A percentile compares a stretch with the other conserved stretches of the same genome.
Conservation (phyloP, 495 filamentous ascomycete species). For the Annulohypoxylon bovei region DNA sequence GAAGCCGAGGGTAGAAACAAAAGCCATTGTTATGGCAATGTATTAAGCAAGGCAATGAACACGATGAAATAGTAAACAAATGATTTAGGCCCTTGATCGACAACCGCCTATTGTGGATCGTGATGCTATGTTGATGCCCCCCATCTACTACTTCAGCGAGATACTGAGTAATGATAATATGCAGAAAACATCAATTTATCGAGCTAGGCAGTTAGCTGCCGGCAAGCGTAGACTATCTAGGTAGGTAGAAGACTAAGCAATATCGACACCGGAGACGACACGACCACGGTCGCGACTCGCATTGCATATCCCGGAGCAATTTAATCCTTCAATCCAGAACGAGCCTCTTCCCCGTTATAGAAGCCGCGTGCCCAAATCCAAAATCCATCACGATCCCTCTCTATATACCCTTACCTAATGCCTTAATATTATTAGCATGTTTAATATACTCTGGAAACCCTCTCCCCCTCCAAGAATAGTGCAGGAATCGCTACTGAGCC, state of each 20-base stretch:
- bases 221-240: conserved; percentile 15
- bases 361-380: conserved; percentile 9
- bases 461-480: conserved; percentile 33
- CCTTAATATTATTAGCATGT: conserved; percentile 7
- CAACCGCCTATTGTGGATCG: conserved; percentile 13
- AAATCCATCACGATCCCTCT: conserved; percentile 33
- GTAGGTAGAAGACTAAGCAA: conserved; percentile 16
- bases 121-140: conserved; percentile 14
- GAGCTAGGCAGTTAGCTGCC: conserved; percentile 22
- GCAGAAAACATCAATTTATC: conserved; percentile 2
- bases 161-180: not conserved
- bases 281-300: conserved; percentile 11
- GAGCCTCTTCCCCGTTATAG: conserved; percentile 12
- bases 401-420: not conserved
- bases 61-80: conserved; percentile 5
- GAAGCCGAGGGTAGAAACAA: not conserved
- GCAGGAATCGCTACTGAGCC: not conserved
- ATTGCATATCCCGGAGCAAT: conserved; percentile 28
- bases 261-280: conserved; percentile 6
- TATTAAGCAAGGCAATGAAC: conserved; percentile 7
- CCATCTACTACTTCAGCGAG: conserved; percentile 11
- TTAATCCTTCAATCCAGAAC: conserved; percentile 37
- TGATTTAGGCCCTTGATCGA: not conserved
- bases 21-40: not conserved
- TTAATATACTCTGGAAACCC: not conserved